phyloP scores from a whole-genome alignment of 305 asterid genomes.

The Lippia alba region DNA sequence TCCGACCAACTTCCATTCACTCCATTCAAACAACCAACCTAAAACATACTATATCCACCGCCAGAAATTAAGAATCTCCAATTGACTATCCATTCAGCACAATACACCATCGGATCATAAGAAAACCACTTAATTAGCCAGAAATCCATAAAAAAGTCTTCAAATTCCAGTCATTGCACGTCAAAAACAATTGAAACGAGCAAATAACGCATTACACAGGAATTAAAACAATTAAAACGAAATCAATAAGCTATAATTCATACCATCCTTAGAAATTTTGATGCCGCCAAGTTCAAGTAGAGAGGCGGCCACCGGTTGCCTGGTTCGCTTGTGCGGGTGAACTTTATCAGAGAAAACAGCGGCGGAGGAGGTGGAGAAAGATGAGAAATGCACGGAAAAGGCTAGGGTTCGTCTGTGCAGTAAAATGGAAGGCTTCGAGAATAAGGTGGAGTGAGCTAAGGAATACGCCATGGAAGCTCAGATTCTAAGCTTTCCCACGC shows the following conservation, averaged over 20 bases:
- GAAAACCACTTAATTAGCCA: not conserved
- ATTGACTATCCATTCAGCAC: not conserved
- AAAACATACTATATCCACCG: not conserved
- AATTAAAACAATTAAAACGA: not conserved
- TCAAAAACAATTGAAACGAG: not conserved
- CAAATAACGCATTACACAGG: not conserved
- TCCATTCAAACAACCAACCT: not conserved
- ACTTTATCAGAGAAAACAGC: constrained; percentile 25
- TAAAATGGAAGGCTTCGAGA: constrained; percentile 48
- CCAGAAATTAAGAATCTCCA: not conserved
- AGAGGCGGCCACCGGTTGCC: constrained; percentile 52
- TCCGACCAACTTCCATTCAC: not conserved
- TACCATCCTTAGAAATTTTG: constrained; percentile 63
- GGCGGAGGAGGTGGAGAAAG: constrained; percentile 47
- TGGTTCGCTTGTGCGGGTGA: constrained; percentile 45
- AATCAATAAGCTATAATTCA: not conserved
- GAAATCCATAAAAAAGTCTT: not conserved
- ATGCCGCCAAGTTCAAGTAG: constrained; percentile 67
- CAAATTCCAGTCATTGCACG: constrained; percentile 2
- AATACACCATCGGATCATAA: not conserved
- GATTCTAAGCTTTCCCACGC: constrained; percentile 6
- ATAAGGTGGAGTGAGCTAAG: constrained; percentile 50
- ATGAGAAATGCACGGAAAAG: constrained; percentile 44
- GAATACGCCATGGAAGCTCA: constrained; percentile 59
- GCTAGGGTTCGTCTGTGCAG: constrained; percentile 43